Evolutionary conservation across 495 filamentous ascomycete genomes (phyloP).

Genomic region (Aspergillus sclerotiicarbonarius): DNA sequence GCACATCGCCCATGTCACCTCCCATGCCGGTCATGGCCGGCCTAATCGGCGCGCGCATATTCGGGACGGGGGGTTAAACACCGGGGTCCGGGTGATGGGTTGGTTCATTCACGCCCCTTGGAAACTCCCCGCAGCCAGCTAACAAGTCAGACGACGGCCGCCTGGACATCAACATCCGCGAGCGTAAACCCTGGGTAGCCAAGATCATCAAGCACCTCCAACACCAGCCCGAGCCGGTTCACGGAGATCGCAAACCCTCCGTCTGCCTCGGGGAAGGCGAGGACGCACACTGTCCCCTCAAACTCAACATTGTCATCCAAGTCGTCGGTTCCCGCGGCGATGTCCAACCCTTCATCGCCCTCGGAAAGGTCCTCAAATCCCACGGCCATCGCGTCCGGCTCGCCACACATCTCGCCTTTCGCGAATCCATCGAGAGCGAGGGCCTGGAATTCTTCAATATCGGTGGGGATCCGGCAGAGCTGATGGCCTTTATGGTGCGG

Average conservation of each 20-base stretch:
- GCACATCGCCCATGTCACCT: neutral
- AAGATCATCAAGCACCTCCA: slow-evolving; percentile 55
- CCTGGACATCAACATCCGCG: slow-evolving; percentile 71
- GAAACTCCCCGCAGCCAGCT: too few relatives aligned
- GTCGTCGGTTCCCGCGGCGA: slow-evolving; percentile 79
- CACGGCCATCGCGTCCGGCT: slow-evolving; percentile 75
- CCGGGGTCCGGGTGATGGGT: slow-evolving; percentile 25
- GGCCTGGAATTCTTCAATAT: slow-evolving; percentile 78
- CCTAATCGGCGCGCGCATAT: neutral
- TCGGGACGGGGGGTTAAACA: slow-evolving; percentile 16
- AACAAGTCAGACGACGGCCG: slow-evolving; percentile 57
- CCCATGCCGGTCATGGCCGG: neutral
- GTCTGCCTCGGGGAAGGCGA: slow-evolving; percentile 49
- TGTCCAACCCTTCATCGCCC: slow-evolving; percentile 70
- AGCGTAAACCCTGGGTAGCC: slow-evolving; percentile 61
- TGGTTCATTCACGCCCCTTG: neutral
- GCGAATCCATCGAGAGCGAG: slow-evolving; percentile 64
- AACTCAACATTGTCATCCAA: slow-evolving; percentile 74
- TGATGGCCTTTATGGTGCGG: slow-evolving; percentile 88
- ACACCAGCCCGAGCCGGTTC: slow-evolving; percentile 63
- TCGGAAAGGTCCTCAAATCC: slow-evolving; percentile 61
- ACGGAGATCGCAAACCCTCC: slow-evolving; percentile 4
- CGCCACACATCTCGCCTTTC: slow-evolving; percentile 73
- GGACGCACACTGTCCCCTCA: slow-evolving; percentile 53
- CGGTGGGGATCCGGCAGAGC: slow-evolving; percentile 72